Percentiles rank a stretch among this genome's conserved stretches.
These are phyloP conservation scores for Raphidocelis subcapitata DNA, from an alignment of 139 green algal genomes.

Conservation along the genomic window DNA sequence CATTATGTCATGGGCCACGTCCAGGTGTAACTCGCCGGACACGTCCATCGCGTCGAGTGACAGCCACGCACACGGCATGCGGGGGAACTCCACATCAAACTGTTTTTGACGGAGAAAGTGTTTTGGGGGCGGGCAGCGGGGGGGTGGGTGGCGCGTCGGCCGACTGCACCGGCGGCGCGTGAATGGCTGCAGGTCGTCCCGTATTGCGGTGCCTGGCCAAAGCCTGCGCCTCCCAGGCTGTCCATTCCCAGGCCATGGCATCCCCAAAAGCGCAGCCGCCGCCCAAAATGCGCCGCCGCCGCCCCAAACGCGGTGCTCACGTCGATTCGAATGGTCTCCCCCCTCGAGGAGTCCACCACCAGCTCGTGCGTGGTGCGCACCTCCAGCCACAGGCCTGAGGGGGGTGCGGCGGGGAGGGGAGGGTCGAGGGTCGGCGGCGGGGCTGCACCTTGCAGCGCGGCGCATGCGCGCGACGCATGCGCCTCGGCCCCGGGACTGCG, in stretches of 20 bases:
- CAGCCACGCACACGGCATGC: slow-evolving; percentile 88
- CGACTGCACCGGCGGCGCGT: neutral
- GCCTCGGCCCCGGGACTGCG: neutral
- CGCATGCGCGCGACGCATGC: neutral
- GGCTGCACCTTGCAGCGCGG: neutral
- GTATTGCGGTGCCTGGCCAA: neutral
- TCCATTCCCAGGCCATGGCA: no score
- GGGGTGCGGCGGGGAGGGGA: neutral
- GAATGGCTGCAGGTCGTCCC: neutral
- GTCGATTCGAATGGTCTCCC: slow-evolving; percentile 88
- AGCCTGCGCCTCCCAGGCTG: neutral
- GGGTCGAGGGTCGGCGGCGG: no score
- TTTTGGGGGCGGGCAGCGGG: neutral
- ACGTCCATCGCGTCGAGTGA: slow-evolving; percentile 97
- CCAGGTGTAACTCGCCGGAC: slow-evolving; percentile 90
- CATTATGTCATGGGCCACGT: slow-evolving; percentile 89
- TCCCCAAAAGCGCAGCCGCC: no score
- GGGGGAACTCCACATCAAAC: slow-evolving; percentile 92
- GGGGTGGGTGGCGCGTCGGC: neutral
- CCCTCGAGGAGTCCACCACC: slow-evolving; percentile 83
- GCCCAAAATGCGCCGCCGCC: no score
- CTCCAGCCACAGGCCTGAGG: slow-evolving; percentile 74
- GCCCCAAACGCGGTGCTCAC: slow-evolving; percentile 43
- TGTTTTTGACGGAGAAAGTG: slow-evolving; percentile 31
- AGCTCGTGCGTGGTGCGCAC: slow-evolving; percentile 77